phyloP scores from a whole-genome alignment of 139 green algal genomes.

The Coccomyxa sp. region DNA sequence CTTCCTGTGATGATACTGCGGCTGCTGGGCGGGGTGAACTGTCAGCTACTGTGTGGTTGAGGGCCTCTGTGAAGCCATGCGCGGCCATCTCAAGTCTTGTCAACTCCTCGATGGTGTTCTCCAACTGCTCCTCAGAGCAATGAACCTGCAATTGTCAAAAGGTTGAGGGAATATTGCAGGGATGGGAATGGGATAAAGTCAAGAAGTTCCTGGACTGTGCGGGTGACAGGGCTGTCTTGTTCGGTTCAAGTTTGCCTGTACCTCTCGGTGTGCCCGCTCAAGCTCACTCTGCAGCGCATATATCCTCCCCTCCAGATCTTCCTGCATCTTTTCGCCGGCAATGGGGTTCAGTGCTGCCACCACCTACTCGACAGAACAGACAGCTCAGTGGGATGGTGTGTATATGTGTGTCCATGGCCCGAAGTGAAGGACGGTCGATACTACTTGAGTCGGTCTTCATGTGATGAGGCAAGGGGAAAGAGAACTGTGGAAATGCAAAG shows the following conservation, averaged over 20 bases:
- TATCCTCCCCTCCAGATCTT: conserved; percentile 25
- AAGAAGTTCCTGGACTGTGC: not conserved
- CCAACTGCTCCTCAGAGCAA: conserved; percentile 25
- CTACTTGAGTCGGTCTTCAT: too few relatives aligned
- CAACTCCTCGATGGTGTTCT: conserved; percentile 22
- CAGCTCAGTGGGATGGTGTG: too few relatives aligned
- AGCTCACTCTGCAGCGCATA: conserved; percentile 31
- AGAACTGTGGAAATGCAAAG: too few relatives aligned
- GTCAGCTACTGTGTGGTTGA: not conserved
- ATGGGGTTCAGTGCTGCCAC: conserved; percentile 41
- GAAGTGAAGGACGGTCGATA: too few relatives aligned
- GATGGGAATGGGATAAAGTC: not conserved
- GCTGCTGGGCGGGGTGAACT: not conserved
- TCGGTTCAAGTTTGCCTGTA: not conserved
- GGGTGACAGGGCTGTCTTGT: too few relatives aligned
- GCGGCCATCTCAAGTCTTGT: conserved; percentile 11
- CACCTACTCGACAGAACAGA: conserved; percentile 8
- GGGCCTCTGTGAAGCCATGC: not conserved
- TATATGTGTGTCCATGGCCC: too few relatives aligned
- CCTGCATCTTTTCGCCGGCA: conserved; percentile 17
- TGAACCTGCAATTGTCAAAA: conserved; percentile 20
- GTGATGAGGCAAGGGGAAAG: too few relatives aligned
- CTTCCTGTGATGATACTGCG: not conserved
- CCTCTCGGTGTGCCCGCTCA: conserved; percentile 23
- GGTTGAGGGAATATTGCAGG: too few relatives aligned